These are phyloP conservation scores for Climacium dendroides DNA, from an alignment of 225 moss, liverwort and hornwort genomes.

Conservation along the genomic window DNA sequence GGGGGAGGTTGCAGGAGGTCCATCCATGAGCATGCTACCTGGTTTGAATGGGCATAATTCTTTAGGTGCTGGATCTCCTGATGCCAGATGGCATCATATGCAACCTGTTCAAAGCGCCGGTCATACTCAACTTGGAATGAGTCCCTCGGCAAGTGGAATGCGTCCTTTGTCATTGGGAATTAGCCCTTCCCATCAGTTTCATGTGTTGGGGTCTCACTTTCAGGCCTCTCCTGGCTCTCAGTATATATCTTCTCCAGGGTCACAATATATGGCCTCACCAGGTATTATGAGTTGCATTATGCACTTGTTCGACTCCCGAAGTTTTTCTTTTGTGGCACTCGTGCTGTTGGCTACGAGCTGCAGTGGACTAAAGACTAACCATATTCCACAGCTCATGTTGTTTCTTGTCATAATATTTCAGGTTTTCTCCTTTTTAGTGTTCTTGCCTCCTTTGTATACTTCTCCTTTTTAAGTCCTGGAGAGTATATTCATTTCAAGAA, in stretches of 20 bases:
- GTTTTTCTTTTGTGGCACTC: neutral
- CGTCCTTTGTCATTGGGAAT: slow-evolving; percentile 13
- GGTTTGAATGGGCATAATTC: slow-evolving; percentile 39
- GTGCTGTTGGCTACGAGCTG: neutral
- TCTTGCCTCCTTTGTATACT: neutral
- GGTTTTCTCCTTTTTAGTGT: neutral
- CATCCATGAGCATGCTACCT: slow-evolving; percentile 48
- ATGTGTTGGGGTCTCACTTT: slow-evolving; percentile 10
- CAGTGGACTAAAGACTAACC: neutral
- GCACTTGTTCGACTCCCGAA: neutral
- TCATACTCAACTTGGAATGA: slow-evolving; percentile 29
- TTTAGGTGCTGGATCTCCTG: slow-evolving; percentile 17
- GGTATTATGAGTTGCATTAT: slow-evolving; percentile 2
- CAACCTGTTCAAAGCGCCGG: slow-evolving; percentile 5
- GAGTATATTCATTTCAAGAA: neutral
- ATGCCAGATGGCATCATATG: slow-evolving; percentile 6
- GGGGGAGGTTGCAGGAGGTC: slow-evolving; percentile 32
- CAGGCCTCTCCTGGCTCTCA: slow-evolving; percentile 23
- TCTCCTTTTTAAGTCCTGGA: neutral
- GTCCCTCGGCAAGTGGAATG: slow-evolving; percentile 15
- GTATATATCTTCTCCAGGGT: slow-evolving; percentile 23
- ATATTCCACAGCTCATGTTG: neutral
- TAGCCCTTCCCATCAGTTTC: slow-evolving; percentile 27
- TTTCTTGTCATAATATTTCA: neutral
- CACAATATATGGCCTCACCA: slow-evolving; percentile 22